Conservation (phyloP, 2,329 filamentous ascomycete species). For the Dothideomycetidae sp. region DNA sequence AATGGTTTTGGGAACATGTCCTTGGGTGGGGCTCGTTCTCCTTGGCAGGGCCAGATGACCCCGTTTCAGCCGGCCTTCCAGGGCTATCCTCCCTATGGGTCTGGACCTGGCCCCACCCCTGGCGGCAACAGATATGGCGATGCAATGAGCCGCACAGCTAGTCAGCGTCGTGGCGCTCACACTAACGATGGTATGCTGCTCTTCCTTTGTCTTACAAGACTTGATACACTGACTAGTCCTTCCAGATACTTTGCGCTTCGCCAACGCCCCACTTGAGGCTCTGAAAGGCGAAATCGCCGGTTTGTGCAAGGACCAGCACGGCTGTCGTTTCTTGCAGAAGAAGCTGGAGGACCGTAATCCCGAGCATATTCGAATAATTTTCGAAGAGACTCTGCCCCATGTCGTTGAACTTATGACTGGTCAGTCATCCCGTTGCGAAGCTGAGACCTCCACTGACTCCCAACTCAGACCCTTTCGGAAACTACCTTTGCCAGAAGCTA, state of each 20-base stretch:
- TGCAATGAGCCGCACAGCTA: slow-evolving; percentile 37
- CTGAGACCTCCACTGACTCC: slow-evolving; percentile 14
- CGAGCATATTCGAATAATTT: slow-evolving; percentile 82
- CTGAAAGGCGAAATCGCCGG: slow-evolving; percentile 73
- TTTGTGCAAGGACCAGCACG: slow-evolving; percentile 95
- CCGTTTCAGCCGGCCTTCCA: slow-evolving; percentile 39
- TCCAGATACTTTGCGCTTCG: slow-evolving; percentile 53
- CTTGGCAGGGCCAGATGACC: slow-evolving; percentile 12
- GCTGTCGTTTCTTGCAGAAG: slow-evolving; percentile 91
- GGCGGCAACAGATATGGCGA: slow-evolving; percentile 45
- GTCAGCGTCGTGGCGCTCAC: slow-evolving; percentile 59
- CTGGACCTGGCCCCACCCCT: slow-evolving; percentile 14
- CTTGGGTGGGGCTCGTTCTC: slow-evolving; percentile 29
- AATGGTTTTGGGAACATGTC: slow-evolving; percentile 56
- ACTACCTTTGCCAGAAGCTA: slow-evolving; percentile 97
- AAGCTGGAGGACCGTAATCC: slow-evolving; percentile 83
- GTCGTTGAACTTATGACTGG: slow-evolving; percentile 93
- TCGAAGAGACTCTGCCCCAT: slow-evolving; percentile 81
- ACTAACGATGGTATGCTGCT: slow-evolving; percentile 50
- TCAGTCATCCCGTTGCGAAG: slow-evolving; percentile 19
- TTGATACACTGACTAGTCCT: not conserved
- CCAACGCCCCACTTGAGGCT: slow-evolving; percentile 67
- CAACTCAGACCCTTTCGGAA: slow-evolving; percentile 72
- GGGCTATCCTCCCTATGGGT: slow-evolving; percentile 37
- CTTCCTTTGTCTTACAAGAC: not conserved